Evolutionary conservation across 2,329 filamentous ascomycete species (phyloP).

Genomic region (Aspergillus spinulosporus): DNA sequence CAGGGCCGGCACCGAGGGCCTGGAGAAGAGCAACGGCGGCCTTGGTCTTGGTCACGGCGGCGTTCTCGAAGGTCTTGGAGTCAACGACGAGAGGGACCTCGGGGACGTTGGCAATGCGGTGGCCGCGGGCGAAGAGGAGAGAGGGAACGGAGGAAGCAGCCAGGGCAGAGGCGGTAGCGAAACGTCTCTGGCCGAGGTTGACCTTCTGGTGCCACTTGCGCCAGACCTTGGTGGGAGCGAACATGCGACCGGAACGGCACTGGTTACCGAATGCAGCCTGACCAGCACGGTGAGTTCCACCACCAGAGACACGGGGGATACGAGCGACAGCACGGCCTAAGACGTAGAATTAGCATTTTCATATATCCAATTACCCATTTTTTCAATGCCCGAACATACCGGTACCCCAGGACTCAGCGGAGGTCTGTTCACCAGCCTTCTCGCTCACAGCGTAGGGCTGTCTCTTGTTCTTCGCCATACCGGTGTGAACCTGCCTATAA

Average conservation of each 20-base stretch:
- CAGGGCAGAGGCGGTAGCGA: slow-evolving; percentile 94
- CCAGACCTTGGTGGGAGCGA: slow-evolving; percentile 99
- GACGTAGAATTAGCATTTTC: not conserved
- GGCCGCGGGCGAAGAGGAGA: slow-evolving; percentile 93
- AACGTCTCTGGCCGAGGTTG: slow-evolving; percentile 98
- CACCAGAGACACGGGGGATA: slow-evolving; percentile 99
- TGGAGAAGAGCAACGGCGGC: slow-evolving; percentile 83
- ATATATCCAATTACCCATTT: slow-evolving; percentile 9
- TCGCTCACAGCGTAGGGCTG: slow-evolving; percentile 99
- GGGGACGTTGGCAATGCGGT: slow-evolving; percentile 87
- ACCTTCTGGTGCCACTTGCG: slow-evolving; percentile 99
- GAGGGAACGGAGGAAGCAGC: slow-evolving; percentile 94
- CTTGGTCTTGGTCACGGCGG: slow-evolving; percentile 82
- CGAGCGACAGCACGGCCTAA: slow-evolving; percentile 96
- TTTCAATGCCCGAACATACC: slow-evolving; percentile 61
- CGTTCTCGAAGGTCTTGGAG: slow-evolving; percentile 81
- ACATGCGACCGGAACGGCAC: slow-evolving; percentile 99
- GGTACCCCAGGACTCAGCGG: slow-evolving; percentile 99
- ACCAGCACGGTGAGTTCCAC: slow-evolving; percentile 99
- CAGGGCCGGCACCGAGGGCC: slow-evolving; percentile 83
- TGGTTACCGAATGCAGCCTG: slow-evolving; percentile 99
- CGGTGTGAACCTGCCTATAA: slow-evolving; percentile 77
- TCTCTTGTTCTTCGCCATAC: slow-evolving; percentile 99
- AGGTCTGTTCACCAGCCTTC: slow-evolving; percentile 99
- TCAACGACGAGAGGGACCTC: slow-evolving; percentile 97